Evolutionary conservation across 108 stramenopile species (phyloP).

Genomic region (Aurantiochytrium sp.): DNA sequence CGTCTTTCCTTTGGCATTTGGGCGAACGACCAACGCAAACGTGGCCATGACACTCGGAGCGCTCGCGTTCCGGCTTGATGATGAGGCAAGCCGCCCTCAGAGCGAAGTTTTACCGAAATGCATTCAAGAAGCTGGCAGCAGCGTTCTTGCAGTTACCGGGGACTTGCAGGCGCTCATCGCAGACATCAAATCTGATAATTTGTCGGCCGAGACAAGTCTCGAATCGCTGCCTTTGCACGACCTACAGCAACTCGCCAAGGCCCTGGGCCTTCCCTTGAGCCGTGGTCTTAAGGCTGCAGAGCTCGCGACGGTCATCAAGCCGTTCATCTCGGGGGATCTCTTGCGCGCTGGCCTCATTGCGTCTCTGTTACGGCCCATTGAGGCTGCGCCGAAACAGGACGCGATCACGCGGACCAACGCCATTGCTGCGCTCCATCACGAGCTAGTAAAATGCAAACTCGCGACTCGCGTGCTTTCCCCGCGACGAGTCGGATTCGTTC

Average conservation of each 20-base stretch:
- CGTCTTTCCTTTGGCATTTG: background rate
- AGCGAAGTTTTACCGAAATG: background rate
- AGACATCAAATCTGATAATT: background rate
- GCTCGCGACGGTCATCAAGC: background rate
- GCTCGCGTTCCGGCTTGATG: background rate
- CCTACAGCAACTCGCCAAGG: background rate
- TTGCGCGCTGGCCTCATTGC: background rate
- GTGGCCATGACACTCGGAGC: background rate
- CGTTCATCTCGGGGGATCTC: background rate
- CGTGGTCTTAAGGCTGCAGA: background rate
- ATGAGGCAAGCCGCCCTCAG: background rate
- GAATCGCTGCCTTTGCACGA: background rate
- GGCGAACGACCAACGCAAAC: background rate
- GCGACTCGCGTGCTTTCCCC: background rate
- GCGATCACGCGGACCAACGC: background rate
- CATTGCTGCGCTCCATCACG: background rate
- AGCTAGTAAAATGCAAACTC: background rate
- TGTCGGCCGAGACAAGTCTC: background rate
- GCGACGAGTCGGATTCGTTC: background rate
- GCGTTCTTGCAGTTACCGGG: background rate
- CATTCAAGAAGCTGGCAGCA: background rate
- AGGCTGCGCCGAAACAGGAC: too few relatives aligned
- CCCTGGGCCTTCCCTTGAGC: background rate
- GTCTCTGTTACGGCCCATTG: background rate
- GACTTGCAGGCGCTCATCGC: background rate